A percentile compares a stretch with the other conserved stretches of the same genome.
These are phyloP conservation scores for Exophiala viscosa DNA, from an alignment of 2,329 filamentous ascomycete species.

Conservation along the genomic window DNA sequence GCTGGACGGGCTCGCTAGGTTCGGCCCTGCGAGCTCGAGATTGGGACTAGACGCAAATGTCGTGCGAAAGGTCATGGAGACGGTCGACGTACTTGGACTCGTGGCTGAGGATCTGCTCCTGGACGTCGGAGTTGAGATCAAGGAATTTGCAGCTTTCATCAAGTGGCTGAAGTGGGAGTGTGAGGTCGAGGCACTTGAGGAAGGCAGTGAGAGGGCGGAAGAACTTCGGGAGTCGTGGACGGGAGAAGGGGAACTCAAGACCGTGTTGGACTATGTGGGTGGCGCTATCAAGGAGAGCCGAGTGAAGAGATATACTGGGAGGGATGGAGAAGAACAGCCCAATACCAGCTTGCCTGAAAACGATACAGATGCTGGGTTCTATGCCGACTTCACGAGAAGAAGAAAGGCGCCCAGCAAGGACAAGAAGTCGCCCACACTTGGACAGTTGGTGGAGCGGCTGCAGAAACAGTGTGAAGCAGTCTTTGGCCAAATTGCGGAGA, in stretches of 20 bases:
- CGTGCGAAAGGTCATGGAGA: conserved; percentile 60
- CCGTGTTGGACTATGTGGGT: conserved; percentile 74
- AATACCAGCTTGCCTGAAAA: conserved; percentile 1
- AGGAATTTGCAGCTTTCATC: conserved; percentile 74
- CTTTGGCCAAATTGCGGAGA: conserved; percentile 66
- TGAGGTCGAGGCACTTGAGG: conserved; percentile 66
- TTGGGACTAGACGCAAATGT: conserved; percentile 63
- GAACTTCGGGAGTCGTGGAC: conserved; percentile 66
- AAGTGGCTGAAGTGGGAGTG: conserved; percentile 81
- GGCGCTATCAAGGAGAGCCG: conserved; percentile 30
- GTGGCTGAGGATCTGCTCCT: conserved; percentile 70
- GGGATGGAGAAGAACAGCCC: conserved; percentile 23
- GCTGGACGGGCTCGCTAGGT: conserved; percentile 77
- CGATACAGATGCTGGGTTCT: conserved; percentile 37
- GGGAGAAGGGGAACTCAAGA: conserved; percentile 62
- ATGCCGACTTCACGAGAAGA: conserved; percentile 48
- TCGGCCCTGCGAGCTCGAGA: conserved; percentile 63
- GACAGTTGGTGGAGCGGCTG: conserved; percentile 60
- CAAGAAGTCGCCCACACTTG: conserved; percentile 56
- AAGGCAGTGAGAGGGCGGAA: conserved; percentile 55
- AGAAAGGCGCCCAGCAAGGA: conserved; percentile 48
- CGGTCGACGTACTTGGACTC: conserved; percentile 69
- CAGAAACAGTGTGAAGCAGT: conserved; percentile 57
- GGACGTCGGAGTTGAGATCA: conserved; percentile 69
- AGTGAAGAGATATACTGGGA: conserved; percentile 35